Evolutionary conservation across 2,329 filamentous ascomycete genomes (phyloP), one percentile per base, ranked within the genome.

Genomic region (Epichloe aotearoae): DNA sequence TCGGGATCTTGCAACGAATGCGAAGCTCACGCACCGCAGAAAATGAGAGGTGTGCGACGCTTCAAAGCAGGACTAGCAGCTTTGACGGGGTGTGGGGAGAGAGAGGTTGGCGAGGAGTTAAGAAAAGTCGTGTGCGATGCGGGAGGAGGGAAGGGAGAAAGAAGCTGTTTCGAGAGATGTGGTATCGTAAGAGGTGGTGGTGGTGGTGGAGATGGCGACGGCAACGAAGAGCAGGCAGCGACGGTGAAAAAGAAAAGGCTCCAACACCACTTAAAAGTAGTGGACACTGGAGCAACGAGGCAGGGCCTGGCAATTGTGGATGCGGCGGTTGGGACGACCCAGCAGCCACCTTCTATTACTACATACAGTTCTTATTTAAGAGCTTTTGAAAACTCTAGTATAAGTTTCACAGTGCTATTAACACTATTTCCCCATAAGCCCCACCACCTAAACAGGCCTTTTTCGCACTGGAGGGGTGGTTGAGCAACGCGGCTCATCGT

Each of bases 11-110:
- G 30, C 38, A 54, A 55, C 43, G 53, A 51, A 50, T 46, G 53
- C 47, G 52, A 54, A 56, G 57, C 54, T 53, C 54, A 56, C 56
- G 56, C 59, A 59, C 56, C 57, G 58, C 59, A 57, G 57, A 56
- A 49, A 52, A 53, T 46, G 53, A 52, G 41, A 44, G 55, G 49
- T 52, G 55, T 59, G 53, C 59, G 55, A 55, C 55, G 58, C 54
- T 59, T 54, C 48, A 41, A 55, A 38, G 53, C 47, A 49, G 52
- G 47, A 38, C 17, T 40, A 41, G 15, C 15, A 50, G 42, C 42
- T 46, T 39, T 38, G 19, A 41, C 37, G 43, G n/a, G 30, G 4
- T 46, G 33, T 8, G 11, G 30, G 41, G 5, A n/a, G 19, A 33
- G 39, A 40, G 39, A 40, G 45, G 15, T 39, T 52, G 20, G 43